Base-by-base conservation (phyloP, 495 filamentous ascomycete species). In the Xylaria curta region DNA sequence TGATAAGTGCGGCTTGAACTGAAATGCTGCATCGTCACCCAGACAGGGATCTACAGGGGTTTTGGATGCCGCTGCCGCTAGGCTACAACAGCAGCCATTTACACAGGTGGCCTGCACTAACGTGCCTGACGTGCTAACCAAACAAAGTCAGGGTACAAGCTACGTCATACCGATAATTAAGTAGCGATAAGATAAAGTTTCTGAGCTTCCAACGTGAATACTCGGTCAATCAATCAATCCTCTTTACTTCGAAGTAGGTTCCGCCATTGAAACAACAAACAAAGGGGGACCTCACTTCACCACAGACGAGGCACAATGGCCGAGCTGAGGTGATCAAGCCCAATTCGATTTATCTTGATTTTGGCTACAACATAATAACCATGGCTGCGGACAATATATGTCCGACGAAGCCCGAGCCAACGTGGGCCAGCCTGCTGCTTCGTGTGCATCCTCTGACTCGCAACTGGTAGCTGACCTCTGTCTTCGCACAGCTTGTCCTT, bases 401-500 rank as follows among this genome's bases (percentile, higher is more conserved):
- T 72, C 81, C 83, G 53, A 77, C 76, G 40, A 82, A 78, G 75
- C 64, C 83, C 19, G 85, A 86, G 72, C 83, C 85, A 47, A 81
- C 85, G 85, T 87, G 72, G 24, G 74, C 72, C 68, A 71, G 68
- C 71, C 54, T 36, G 36, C 54, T 36, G 36, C 33, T 72, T 61
- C 65, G 75, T 60, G 56, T 74, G 47, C 54, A 64, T 26, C 33
- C 54, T 60, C 58, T 58, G 58, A 21, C 46, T 58, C 54, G 33
- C 42, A 72, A 60, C 66, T 62, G 2, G 62, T 42, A 40, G 62
- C 72, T 69, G 60, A 68, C 70, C 60, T 46, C 17, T 51, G 2
- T 33, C 33, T 47, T 28, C 26, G 47, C 61, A 66, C 75, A 96
- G 93, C 36, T 86, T 95, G 74, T 94, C 94, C 26, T 97, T 97